phyloP scores from a whole-genome alignment of 2,329 filamentous ascomycete genomes.

The Chrysoporthe deuterocubensis region DNA sequence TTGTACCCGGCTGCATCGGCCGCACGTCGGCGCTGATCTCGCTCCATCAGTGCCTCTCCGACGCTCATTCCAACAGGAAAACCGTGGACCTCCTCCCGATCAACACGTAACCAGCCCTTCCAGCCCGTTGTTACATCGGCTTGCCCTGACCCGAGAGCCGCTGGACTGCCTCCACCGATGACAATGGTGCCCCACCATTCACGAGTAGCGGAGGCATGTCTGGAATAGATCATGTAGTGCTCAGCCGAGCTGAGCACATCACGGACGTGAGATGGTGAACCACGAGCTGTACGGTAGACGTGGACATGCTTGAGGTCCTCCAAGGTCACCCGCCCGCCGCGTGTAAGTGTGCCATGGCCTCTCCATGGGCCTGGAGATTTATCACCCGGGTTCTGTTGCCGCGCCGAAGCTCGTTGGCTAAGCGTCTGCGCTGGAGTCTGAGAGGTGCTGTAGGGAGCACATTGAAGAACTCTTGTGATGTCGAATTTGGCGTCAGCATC shows the following conservation, averaged over 20 bases:
- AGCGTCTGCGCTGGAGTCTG: constrained; percentile 12
- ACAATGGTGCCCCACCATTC: constrained; percentile 65
- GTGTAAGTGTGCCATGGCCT: background rate
- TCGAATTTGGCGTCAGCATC: constrained; percentile 63
- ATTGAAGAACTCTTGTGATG: constrained; percentile 47
- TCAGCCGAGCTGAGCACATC: constrained; percentile 47
- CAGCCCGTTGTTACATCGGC: constrained; percentile 38
- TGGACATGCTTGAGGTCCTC: constrained; percentile 55
- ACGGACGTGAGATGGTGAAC: constrained; percentile 31
- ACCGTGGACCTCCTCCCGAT: constrained; percentile 45
- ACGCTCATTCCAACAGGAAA: constrained; percentile 46
- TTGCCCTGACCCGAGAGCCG: constrained; percentile 32
- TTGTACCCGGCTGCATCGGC: constrained; percentile 52
- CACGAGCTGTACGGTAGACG: constrained; percentile 48
- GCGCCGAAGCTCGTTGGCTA: constrained; percentile 2
- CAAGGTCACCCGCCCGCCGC: constrained; percentile 25
- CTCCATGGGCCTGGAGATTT: background rate
- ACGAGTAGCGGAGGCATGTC: constrained; percentile 47
- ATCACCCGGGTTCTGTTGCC: background rate
- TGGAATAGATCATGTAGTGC: constrained; percentile 55
- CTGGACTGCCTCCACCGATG: constrained; percentile 46
- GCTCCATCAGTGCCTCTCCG: constrained; percentile 50
- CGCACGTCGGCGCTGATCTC: constrained; percentile 43
- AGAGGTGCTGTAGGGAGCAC: constrained; percentile 17
- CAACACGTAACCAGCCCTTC: constrained; percentile 59